A percentile compares a stretch with the other conserved stretches of the same genome.
Evolutionary conservation across 202 grass and related monocot species (phyloP).

Genomic region (Elaeis oleifera): DNA sequence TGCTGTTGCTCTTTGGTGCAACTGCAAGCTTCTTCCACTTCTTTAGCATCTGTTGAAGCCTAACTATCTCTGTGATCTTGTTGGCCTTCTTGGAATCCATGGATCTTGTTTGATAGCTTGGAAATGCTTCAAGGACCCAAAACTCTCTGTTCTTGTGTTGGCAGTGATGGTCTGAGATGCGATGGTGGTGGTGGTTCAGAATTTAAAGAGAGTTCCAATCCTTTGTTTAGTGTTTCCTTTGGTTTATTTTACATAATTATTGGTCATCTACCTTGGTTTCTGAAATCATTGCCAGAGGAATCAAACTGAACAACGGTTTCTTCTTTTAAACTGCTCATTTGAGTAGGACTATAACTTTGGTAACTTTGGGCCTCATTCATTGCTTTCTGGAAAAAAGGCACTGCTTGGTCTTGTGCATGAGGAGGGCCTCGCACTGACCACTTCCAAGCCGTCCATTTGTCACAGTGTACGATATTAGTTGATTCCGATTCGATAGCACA

Average conservation of each 20-base stretch:
- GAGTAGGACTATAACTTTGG: too few species aligned
- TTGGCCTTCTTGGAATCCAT: slow-evolving; percentile 12
- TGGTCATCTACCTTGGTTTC: slow-evolving; percentile 18
- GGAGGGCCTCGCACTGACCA: too few species aligned
- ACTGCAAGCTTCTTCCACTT: slow-evolving; percentile 12
- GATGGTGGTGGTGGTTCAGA: slow-evolving; percentile 4
- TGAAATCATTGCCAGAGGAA: slow-evolving; percentile 24
- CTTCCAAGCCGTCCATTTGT: too few species aligned
- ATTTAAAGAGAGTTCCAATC: too few species aligned
- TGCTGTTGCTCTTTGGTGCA: slow-evolving; percentile 1
- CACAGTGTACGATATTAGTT: too few species aligned
- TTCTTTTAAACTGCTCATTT: too few species aligned
- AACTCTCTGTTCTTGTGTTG: not conserved
- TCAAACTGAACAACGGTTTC: slow-evolving; percentile 12
- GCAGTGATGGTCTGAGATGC: not conserved
- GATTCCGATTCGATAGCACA: too few species aligned
- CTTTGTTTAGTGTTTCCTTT: slow-evolving; percentile 1
- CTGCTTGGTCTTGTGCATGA: too few species aligned
- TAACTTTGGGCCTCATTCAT: too few species aligned
- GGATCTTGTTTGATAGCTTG: slow-evolving; percentile 14
- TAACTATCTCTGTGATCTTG: slow-evolving; percentile 9
- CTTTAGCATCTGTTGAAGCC: slow-evolving; percentile 11
- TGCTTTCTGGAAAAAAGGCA: too few species aligned
- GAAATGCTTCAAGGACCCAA: not conserved
- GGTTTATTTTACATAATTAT: slow-evolving; percentile 19